Evolutionary conservation across 2,329 filamentous ascomycete genomes (phyloP).

Genomic region (Aulographum hederae): DNA sequence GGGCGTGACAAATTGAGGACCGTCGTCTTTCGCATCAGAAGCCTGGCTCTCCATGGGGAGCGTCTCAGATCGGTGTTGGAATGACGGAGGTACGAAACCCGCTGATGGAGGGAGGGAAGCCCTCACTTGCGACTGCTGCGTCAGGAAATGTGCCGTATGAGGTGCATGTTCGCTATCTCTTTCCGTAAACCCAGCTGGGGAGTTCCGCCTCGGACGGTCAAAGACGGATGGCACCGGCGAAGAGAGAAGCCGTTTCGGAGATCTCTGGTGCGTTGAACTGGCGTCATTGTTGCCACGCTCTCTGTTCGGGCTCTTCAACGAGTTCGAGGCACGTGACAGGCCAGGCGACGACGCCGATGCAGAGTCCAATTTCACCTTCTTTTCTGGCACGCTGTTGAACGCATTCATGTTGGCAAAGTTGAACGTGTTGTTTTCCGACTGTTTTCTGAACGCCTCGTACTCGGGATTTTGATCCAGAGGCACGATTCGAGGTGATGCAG

Average conservation of each 20-base stretch:
- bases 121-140: no score
- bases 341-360: not conserved
- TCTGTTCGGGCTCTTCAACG: not conserved
- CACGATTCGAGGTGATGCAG: slow-evolving; percentile 48
- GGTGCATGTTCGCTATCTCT: slow-evolving; percentile 15
- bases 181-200: slow-evolving; percentile 24
- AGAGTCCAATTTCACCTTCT: not conserved
- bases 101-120: slow-evolving; percentile 12
- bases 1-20: slow-evolving; percentile 24
- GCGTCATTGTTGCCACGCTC: not conserved
- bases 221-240: slow-evolving; percentile 19
- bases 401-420: slow-evolving; percentile 14
- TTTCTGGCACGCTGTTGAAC: slow-evolving; percentile 7
- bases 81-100: slow-evolving; percentile 7
- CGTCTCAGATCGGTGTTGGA: slow-evolving; percentile 26
- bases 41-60: slow-evolving; percentile 17
- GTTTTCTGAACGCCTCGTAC: slow-evolving; percentile 62
- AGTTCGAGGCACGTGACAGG: not conserved
- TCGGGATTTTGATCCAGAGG: slow-evolving; percentile 60
- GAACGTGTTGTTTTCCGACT: slow-evolving; percentile 45
- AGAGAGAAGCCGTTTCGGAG: slow-evolving; percentile 30
- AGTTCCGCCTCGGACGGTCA: slow-evolving; percentile 25
- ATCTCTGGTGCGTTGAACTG: slow-evolving; percentile 13
- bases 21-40: slow-evolving; percentile 9
- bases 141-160: slow-evolving; percentile 10